Base-by-base conservation (phyloP, 805 yeast genomes). In the Clavispora vitiphila region DNA sequence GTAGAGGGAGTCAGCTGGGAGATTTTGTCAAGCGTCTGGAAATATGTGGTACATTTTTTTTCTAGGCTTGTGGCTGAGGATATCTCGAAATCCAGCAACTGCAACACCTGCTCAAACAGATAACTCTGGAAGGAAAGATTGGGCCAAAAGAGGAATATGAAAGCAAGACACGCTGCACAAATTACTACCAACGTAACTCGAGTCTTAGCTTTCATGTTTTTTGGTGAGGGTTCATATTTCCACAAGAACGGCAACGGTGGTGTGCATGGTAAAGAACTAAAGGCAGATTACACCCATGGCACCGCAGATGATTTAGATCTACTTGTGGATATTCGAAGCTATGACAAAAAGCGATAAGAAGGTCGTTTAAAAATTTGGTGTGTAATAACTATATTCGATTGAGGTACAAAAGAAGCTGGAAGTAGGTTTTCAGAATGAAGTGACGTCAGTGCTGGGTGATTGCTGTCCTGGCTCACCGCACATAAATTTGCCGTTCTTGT, bases 121-220 rank as follows among this genome's bases (percentile, higher is more conserved):
- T 43, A 23, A 35, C 25, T 46, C 25, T 48, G 52, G 31, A 38
- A 41, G 15, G 50, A 46, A 16, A 42, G 15, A 24, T 37, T 39
- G 10, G 50, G 52, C 48, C 46, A 46, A 35, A 38, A 37, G 25
- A 37, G 12, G 15, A 25, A 46, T 3, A 35, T 19, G n/a, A 42
- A 31, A 8, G 43, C 11, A 24, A 41, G 34, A n/a, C 37, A 41
- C n/a, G 32, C 19, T 16, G 36, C 34, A 16, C 10, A 8, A 12
- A 8, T 21, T 14, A 34, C 3, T 3, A 48, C 37, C 41, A 41
- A 32, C 15, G 36, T 20, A 19, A 46, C 27, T 14, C 53, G 49
- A 21, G 15, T 20, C 34, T 42, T 45, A 23, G 43, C 44, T 43
- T 47, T 49, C 53, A 49, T 49, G 15, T 6, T 7, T 7, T 30